Evolutionary conservation across 495 filamentous ascomycete species (phyloP).

Genomic region (Aspergillus bridgeri): DNA sequence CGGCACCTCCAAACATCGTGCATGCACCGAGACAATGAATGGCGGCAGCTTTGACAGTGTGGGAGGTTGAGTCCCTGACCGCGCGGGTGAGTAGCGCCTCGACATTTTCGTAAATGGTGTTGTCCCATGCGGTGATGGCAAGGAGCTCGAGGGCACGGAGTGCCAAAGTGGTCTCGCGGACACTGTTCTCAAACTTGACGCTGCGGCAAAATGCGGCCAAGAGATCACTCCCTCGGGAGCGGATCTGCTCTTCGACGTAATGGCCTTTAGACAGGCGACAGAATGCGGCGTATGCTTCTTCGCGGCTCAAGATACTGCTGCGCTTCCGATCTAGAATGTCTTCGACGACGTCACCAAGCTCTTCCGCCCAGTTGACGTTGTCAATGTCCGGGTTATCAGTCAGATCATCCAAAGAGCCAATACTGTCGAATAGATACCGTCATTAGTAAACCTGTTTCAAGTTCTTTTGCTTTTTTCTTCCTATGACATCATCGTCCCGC

Average conservation of each 20-base stretch:
- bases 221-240: conserved; percentile 59
- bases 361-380: conserved; percentile 59
- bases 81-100: conserved; percentile 61
- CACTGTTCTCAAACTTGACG: conserved; percentile 65
- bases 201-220: conserved; percentile 68
- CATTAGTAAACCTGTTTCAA: conserved; percentile 9
- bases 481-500: conserved; percentile 44
- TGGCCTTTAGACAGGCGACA: conserved; percentile 69
- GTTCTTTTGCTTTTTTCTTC: not conserved
- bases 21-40: conserved; percentile 72
- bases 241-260: conserved; percentile 66
- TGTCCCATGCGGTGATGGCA: conserved; percentile 66
- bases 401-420: conserved; percentile 57
- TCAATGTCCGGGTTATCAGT: conserved; percentile 54
- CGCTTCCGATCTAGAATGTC: conserved; percentile 86
- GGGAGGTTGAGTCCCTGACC: conserved; percentile 66
- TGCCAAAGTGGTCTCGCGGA: conserved; percentile 70
- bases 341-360: conserved; percentile 67
- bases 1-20: conserved; percentile 76
- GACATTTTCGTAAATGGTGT: conserved; percentile 65
- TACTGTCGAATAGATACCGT: conserved; percentile 19
- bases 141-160: conserved; percentile 74
- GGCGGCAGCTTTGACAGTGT: conserved; percentile 63
- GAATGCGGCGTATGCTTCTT: conserved; percentile 67
- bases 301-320: conserved; percentile 74